Base-by-base conservation (phyloP, 805 yeast species). In the Pichia sporocuriosa region DNA sequence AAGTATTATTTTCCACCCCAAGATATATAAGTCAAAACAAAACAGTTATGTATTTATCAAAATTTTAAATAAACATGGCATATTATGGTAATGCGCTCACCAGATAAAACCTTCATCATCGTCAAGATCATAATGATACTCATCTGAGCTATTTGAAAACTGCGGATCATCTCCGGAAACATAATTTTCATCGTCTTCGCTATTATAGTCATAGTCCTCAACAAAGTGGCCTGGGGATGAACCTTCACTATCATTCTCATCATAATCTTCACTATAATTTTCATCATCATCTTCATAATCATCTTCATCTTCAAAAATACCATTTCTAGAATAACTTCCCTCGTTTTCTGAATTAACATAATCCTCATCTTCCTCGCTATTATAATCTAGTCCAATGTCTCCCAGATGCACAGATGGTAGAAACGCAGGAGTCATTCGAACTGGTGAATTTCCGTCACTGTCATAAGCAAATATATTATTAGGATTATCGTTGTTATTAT, bases 271-370 rank as follows among this genome's bases (percentile, higher is more conserved):
- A 17, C 19, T n/a, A 31, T 22, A n/a, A 30, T 23, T 24, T 19
- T 25, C 37, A 26, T 24, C 24, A 11, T 24, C 24, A 23, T 35
- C 33, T 23, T 39, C 34, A n/a, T 30, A 35, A 28, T 35, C 39
- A 24, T 34, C 38, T 26, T 46, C 51, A 9, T 40, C 43, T 12
- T 44, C 42, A 17, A n/a, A 37, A 15, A 31, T 37, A 19, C 32
- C 38, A 3, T 44, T 28, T 8, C 20, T 19, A 6, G 17, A 30
- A 26, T 30, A 39, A 21, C 13, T 12, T 4, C 15, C 40, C 21
- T 20, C 29, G 19, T 23, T 23, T 23, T 11, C 26, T 8, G 7
- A 7, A 23, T 11, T 23, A 23, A 8, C 26, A 26, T n/a, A n/a
- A n/a, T n/a, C n/a, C n/a, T n/a, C n/a, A n/a, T n/a, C n/a, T n/a